A percentile compares a stretch with the other conserved stretches of the same genome.
These are phyloP conservation scores for Boletus subparvulus DNA, from an alignment of 768 basidiomycete species.

Conservation along the genomic window DNA sequence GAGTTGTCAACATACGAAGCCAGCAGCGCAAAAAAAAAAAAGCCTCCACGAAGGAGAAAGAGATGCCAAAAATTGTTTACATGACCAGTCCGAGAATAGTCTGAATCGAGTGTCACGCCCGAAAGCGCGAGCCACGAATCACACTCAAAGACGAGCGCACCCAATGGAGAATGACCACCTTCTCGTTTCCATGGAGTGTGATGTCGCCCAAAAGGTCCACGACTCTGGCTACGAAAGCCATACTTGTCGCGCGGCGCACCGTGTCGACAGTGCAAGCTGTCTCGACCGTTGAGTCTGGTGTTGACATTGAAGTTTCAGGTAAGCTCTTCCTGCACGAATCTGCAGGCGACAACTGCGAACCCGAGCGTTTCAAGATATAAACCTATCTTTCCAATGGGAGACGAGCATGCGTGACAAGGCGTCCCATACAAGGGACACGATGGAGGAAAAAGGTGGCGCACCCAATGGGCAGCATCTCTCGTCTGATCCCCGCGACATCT, in stretches of 20 bases:
- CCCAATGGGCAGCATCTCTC: constrained; percentile 1
- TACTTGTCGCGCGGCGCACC: not conserved
- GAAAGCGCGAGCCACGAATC: constrained; percentile 22
- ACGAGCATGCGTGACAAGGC: constrained; percentile 8
- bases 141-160: constrained; percentile 20
- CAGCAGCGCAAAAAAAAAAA: not conserved
- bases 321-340: not conserved
- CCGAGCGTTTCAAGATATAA: not conserved
- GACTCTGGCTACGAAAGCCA: not conserved
- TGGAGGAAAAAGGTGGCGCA: constrained; percentile 11
- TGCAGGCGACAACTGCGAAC: not conserved
- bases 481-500: constrained; percentile 55
- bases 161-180: constrained; percentile 1
- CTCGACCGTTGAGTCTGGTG: not conserved
- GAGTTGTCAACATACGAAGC: not conserved
- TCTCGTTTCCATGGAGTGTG: constrained; percentile 18
- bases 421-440: not conserved
- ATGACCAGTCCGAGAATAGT: constrained; percentile 25
- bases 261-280: not conserved
- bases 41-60: constrained; percentile 19
- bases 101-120: constrained; percentile 28
- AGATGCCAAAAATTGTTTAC: constrained; percentile 13
- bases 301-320: not conserved
- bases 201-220: not conserved
- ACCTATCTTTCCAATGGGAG: not conserved